Conservation (phyloP, 2,329 filamentous ascomycete species). For the Colletotrichum spaethianum region DNA sequence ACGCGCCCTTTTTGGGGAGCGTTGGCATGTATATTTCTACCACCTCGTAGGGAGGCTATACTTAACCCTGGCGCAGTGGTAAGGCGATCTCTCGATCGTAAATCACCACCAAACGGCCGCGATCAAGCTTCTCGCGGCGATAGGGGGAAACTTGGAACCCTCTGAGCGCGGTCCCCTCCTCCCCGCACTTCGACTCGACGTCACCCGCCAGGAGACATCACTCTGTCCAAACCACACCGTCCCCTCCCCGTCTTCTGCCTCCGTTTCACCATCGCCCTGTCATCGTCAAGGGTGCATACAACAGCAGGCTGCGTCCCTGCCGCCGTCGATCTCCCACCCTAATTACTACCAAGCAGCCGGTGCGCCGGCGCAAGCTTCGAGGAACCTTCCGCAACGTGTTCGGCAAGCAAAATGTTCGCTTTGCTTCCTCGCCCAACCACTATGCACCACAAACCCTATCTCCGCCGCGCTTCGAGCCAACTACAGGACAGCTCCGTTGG, state of each 20-base stretch:
- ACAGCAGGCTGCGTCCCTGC: constrained; percentile 13
- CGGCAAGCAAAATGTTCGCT: not conserved
- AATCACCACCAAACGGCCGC: too few species aligned
- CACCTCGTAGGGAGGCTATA: not conserved
- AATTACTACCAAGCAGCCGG: constrained; percentile 5
- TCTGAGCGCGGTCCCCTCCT: not conserved
- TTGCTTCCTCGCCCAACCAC: not conserved
- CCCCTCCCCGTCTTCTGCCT: not conserved
- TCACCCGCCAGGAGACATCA: not conserved
- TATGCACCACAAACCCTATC: not conserved
- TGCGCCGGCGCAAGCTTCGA: not conserved
- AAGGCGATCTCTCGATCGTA: not conserved
- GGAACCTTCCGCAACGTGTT: not conserved
- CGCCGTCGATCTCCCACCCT: constrained; percentile 4
- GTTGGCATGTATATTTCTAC: not conserved
- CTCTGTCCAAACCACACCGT: not conserved
- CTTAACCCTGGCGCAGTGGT: not conserved
- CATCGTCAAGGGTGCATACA: not conserved
- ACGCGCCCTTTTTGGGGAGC: not conserved
- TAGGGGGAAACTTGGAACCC: too few species aligned
- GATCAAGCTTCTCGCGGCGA: not conserved
- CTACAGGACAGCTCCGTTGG: not conserved
- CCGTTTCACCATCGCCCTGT: constrained; percentile 17
- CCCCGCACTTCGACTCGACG: constrained; percentile 12
- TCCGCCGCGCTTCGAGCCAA: not conserved